Evolutionary conservation across 352 stramenopile genomes (phyloP), one percentile per base, ranked within the genome.

Genomic region (Phytophthora chlamydospora): DNA sequence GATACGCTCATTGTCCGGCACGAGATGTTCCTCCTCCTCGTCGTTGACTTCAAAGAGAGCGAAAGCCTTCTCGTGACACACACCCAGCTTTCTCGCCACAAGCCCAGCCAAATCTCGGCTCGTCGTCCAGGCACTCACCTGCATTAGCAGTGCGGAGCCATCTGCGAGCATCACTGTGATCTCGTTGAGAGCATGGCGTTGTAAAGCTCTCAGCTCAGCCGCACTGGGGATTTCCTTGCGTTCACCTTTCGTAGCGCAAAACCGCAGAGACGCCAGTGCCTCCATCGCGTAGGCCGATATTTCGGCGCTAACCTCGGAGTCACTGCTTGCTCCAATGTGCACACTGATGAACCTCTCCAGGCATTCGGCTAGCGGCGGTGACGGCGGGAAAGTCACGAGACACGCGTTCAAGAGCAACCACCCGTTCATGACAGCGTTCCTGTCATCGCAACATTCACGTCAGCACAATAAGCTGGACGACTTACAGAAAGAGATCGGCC

Each of bases 391-490:
- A 19, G 68, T 89, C 35, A 85, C 79, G 19, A 89, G 54, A 52
- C 75, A 88, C 17, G 83, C 72, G 12, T 77, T 79, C 21, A 95
- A 56, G 9, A 95, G 73, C 55, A 92, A 57, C 83, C 83, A 95
- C 4, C 82, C 85, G 42, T 85, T 85, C 35, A 88, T 36, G 3
- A 73, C 63, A 27, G 78, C 80, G 45, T 83, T 85, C 13, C 65
- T 77, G 43, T 32, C 21, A 21, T 21, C 38, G 39, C 9, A 17
- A 34, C 11, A n/a, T 27, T 7, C 19, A 38, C 24, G 39, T 24
- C 3, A 44, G 31, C 6, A 48, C 12, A 24, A 9, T 14, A 42
- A 58, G 11, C 16, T 69, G 52, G 50, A 38, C 36, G 0, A 47
- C 46, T 3, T 14, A 38, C 13, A 50, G 11, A 6, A 24, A 41